Conservation (phyloP, 2,329 filamentous ascomycete species). For the Immersiporthe knoxdaviesiana region DNA sequence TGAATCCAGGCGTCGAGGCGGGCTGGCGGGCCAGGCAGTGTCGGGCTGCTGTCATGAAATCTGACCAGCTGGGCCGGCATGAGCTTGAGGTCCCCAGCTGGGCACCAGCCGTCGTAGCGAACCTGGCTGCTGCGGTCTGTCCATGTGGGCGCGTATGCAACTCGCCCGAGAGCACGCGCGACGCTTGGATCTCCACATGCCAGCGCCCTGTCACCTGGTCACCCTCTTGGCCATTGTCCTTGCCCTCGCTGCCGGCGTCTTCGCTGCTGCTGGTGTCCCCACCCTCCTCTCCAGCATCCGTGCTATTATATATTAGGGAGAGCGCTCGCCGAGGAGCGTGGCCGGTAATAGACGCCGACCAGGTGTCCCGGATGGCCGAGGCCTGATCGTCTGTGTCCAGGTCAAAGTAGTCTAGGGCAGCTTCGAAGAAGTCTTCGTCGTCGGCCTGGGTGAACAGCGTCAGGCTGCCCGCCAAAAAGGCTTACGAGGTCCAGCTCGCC, state of each 20-base stretch:
- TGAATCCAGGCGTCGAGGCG: not conserved
- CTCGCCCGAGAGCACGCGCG: too few species aligned
- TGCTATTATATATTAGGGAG: too few species aligned
- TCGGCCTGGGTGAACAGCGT: conserved; percentile 18
- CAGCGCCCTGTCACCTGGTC: too few species aligned
- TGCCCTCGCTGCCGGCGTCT: not conserved
- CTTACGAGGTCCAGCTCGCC: conserved; percentile 13
- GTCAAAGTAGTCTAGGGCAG: not conserved
- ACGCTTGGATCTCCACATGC: too few species aligned
- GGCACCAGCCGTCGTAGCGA: not conserved
- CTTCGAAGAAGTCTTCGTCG: not conserved
- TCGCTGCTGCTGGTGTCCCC: not conserved
- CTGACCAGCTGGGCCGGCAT: not conserved
- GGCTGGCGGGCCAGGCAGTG: not conserved
- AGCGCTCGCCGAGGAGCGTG: not conserved
- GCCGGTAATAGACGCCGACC: not conserved
- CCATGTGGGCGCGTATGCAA: too few species aligned
- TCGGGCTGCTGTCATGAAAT: not conserved
- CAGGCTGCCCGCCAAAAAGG: conserved; percentile 14
- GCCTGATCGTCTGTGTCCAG: not conserved
- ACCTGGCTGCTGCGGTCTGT: too few species aligned
- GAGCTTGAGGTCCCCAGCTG: not conserved
- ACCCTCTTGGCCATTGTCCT: not conserved
- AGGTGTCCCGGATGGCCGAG: too few species aligned
- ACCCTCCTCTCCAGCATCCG: not conserved